Conservation (phyloP, 2,329 filamentous ascomycete species). For the Neonectria hederae region DNA sequence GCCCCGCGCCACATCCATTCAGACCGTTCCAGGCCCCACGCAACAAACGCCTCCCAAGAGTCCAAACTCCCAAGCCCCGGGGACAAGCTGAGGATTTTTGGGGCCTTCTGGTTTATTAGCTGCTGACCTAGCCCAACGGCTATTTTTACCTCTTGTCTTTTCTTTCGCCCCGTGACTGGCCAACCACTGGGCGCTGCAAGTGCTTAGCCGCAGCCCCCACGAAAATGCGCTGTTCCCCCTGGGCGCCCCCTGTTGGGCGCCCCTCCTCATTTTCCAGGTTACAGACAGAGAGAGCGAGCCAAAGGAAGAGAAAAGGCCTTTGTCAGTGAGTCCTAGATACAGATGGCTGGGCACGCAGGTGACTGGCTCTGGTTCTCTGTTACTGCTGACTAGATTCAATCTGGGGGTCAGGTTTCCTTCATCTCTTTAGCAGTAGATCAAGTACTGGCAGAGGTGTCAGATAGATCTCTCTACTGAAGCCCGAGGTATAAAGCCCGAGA, state of each 20-base stretch:
- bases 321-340: not conserved
- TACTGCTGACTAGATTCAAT: not conserved
- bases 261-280: not conserved
- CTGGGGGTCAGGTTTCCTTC: too few species aligned
- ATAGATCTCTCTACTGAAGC: too few species aligned
- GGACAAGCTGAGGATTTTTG: not conserved
- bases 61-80: not conserved
- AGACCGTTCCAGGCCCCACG: not conserved
- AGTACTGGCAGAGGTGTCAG: too few species aligned
- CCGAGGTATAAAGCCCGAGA: not conserved
- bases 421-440: too few species aligned
- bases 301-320: not conserved
- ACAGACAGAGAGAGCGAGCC: not conserved
- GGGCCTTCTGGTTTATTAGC: too few species aligned
- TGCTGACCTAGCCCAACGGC: constrained; percentile 19
- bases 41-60: too few species aligned
- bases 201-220: constrained; percentile 4
- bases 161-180: not conserved
- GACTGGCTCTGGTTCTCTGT: not conserved
- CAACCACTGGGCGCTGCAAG: not conserved
- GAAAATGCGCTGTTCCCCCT: not conserved
- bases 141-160: constrained; percentile 23
- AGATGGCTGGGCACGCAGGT: too few species aligned
- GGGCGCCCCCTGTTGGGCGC: too few species aligned
- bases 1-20: not conserved